These are phyloP conservation scores for Closterium sp. DNA, from an alignment of 139 green algal species.

Conservation along the genomic window DNA sequence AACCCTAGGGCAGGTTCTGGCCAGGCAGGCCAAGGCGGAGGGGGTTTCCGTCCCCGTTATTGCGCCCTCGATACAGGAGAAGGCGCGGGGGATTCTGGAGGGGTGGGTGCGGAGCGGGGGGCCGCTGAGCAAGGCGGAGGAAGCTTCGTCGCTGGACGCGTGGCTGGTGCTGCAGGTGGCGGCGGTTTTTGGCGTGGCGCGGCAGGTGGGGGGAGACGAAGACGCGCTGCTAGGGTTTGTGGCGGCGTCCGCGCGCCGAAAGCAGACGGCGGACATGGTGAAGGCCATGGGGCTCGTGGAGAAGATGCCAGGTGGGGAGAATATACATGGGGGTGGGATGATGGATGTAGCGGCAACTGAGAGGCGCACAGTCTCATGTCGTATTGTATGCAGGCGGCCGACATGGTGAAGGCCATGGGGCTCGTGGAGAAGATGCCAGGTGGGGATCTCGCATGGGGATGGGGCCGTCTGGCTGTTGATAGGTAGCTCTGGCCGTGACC, in stretches of 20 bases:
- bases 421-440: not conserved
- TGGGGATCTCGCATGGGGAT: not conserved
- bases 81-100: not conserved
- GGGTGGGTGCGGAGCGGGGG: not conserved
- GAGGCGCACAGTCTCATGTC: no score
- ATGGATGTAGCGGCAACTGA: no score
- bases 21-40: not conserved
- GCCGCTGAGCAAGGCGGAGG: not conserved
- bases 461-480: no score
- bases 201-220: not conserved
- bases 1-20: not conserved
- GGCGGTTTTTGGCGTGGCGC: not conserved
- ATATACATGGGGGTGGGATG: no score
- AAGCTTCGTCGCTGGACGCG: not conserved
- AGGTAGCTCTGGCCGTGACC: no score
- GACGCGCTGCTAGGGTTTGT: not conserved
- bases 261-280: not conserved
- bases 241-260: not conserved
- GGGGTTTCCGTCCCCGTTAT: not conserved
- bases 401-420: not conserved
- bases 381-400: not conserved
- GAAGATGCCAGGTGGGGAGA: not conserved
- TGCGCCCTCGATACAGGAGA: constrained; percentile 3
- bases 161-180: not conserved
- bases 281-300: not conserved